These are phyloP conservation scores for Rhododendron henanense DNA, from an alignment of 148 eudicot genomes.

Conservation along the genomic window DNA sequence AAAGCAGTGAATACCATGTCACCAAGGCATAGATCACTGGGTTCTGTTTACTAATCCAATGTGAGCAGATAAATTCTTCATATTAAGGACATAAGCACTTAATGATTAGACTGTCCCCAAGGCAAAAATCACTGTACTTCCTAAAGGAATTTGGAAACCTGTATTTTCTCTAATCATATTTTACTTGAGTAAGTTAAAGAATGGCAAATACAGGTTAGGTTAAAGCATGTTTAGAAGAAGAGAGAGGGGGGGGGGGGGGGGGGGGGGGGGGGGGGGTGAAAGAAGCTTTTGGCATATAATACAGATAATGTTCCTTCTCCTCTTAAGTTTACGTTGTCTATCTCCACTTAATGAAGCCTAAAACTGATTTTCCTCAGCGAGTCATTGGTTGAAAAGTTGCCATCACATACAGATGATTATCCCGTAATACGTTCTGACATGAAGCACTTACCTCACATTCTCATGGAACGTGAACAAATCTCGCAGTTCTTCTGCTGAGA, in stretches of 20 bases:
- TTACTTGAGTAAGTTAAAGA: background rate
- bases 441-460: slow-evolving; percentile 44
- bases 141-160: background rate
- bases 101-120: background rate
- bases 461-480: slow-evolving; percentile 83
- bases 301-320: background rate
- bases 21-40: slow-evolving; percentile 2
- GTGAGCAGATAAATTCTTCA: background rate
- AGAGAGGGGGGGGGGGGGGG: background rate
- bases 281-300: background rate
- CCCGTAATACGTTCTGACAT: background rate
- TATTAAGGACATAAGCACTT: background rate
- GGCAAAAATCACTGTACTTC: background rate
- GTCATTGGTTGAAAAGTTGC: background rate
- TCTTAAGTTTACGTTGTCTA: background rate
- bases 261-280: background rate
- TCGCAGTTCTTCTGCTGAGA: slow-evolving; percentile 87
- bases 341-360: background rate
- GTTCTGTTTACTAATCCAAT: background rate
- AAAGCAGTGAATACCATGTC: background rate
- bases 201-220: background rate
- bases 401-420: slow-evolving; percentile 4
- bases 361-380: background rate
- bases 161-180: background rate
- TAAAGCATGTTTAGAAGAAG: background rate